Evolutionary conservation across 2,329 filamentous ascomycete genomes (phyloP).

Genomic region (Lecanoromycetidae sp.): DNA sequence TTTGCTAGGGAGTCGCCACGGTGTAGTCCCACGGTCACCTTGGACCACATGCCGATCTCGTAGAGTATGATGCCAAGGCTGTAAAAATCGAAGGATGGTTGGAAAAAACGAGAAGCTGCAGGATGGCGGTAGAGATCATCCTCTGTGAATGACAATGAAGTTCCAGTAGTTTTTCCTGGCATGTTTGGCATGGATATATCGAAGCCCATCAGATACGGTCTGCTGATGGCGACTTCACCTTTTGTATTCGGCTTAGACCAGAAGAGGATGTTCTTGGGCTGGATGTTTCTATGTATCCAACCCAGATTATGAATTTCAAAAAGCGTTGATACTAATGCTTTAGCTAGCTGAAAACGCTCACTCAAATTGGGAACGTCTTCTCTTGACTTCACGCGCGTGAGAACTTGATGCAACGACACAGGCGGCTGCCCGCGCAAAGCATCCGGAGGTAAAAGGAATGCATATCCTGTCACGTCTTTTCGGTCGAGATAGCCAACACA

Average conservation of each 20-base stretch:
- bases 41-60: constrained; percentile 5
- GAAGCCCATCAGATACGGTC: constrained; percentile 37
- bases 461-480: constrained; percentile 6
- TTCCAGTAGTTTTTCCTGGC: constrained; percentile 15
- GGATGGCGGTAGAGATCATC: constrained; percentile 19
- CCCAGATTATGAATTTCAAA: constrained; percentile 17
- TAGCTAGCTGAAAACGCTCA: constrained; percentile 13
- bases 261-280: constrained; percentile 15
- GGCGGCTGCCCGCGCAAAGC: background rate
- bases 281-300: constrained; percentile 18
- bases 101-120: background rate
- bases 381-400: background rate
- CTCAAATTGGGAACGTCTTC: constrained; percentile 9
- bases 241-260: constrained; percentile 6
- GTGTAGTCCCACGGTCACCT: background rate
- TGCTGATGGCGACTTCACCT: constrained; percentile 23
- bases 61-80: constrained; percentile 6
- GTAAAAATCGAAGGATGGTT: constrained; percentile 5
- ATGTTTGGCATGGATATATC: constrained; percentile 17
- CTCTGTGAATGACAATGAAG: constrained; percentile 3
- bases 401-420: constrained; percentile 8
- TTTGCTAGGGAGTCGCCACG: background rate
- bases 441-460: constrained; percentile 8
- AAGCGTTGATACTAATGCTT: constrained; percentile 10
- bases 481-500: constrained; percentile 14